These are phyloP conservation scores for Russula olivacea DNA, from an alignment of 768 basidiomycete species.

Conservation along the genomic window DNA sequence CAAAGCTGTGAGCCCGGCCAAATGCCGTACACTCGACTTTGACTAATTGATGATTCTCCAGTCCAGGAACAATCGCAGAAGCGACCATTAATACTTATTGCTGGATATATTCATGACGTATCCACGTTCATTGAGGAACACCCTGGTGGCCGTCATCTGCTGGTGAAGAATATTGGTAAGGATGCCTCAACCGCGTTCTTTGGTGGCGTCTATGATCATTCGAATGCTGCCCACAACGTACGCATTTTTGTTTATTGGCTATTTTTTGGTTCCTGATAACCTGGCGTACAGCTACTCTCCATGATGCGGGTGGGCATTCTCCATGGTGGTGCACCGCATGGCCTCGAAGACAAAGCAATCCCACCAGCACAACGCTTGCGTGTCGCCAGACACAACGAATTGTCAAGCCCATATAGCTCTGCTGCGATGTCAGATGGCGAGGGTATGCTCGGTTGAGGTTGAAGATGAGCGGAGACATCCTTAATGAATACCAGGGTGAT, in stretches of 20 bases:
- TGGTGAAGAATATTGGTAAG: slow-evolving; percentile 81
- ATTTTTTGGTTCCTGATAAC: not conserved
- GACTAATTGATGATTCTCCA: slow-evolving; percentile 29
- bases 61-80: slow-evolving; percentile 75
- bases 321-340: slow-evolving; percentile 49
- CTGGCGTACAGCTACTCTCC: slow-evolving; percentile 38
- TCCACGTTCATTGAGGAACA: slow-evolving; percentile 82
- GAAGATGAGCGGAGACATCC: not conserved
- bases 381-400: slow-evolving; percentile 37
- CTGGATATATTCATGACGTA: slow-evolving; percentile 92
- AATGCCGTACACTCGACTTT: not conserved
- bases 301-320: slow-evolving; percentile 59
- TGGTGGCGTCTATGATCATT: slow-evolving; percentile 85
- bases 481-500: not conserved
- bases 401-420: slow-evolving; percentile 33
- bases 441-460: slow-evolving; percentile 32
- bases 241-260: slow-evolving; percentile 27
- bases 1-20: slow-evolving; percentile 59
- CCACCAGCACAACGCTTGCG: slow-evolving; percentile 47
- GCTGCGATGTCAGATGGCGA: slow-evolving; percentile 34
- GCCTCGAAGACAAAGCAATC: slow-evolving; percentile 41
- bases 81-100: slow-evolving; percentile 78
- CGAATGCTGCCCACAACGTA: slow-evolving; percentile 83
- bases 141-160: slow-evolving; percentile 81
- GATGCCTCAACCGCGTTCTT: slow-evolving; percentile 94